Percentiles rank a stretch among this genome's conserved stretches.
Evolutionary conservation across 1,284 basidiomycete species (phyloP).

Genomic region (Chondrostereum purpureum): DNA sequence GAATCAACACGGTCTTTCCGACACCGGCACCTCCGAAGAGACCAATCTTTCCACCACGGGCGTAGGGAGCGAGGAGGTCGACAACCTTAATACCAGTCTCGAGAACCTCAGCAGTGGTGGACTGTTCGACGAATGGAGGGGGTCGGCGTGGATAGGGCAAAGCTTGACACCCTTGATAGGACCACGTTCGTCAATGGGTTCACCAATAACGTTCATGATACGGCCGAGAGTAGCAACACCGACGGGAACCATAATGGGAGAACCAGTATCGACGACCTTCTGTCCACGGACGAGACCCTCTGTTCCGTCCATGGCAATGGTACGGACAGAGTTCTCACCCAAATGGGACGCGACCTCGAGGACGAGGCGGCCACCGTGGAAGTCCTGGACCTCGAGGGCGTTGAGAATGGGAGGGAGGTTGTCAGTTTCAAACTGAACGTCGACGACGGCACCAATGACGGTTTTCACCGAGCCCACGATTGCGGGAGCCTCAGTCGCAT

Average conservation of each 20-base stretch:
- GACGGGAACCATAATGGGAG: conserved; percentile 95
- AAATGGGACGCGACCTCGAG: conserved; percentile 96
- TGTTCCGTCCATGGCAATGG: conserved; percentile 98
- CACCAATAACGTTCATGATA: conserved; percentile 99
- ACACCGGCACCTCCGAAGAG: conserved; percentile 99
- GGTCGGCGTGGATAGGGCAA: conserved; percentile 92
- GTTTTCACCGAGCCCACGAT: conserved; percentile 81
- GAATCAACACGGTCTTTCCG: conserved; percentile 98
- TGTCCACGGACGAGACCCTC: conserved; percentile 99
- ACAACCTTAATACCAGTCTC: conserved; percentile 99
- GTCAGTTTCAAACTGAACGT: conserved; percentile 91
- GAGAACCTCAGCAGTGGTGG: conserved; percentile 94
- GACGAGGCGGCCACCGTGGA: conserved; percentile 88
- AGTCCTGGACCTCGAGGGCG: conserved; percentile 94
- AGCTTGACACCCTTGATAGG: conserved; percentile 94
- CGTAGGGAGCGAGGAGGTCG: conserved; percentile 97
- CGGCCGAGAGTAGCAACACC: conserved; percentile 91
- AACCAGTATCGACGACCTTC: conserved; percentile 93
- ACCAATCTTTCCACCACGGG: conserved; percentile 99
- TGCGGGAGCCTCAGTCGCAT: conserved; percentile 83
- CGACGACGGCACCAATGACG: conserved; percentile 98
- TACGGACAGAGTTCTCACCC: conserved; percentile 97
- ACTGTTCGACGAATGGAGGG: conserved; percentile 98
- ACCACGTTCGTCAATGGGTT: conserved; percentile 98
- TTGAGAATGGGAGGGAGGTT: conserved; percentile 95